Evolutionary conservation across 2,329 filamentous ascomycete genomes (phyloP), one percentile per base, ranked within the genome.

Genomic region (Ilyonectria robusta): DNA sequence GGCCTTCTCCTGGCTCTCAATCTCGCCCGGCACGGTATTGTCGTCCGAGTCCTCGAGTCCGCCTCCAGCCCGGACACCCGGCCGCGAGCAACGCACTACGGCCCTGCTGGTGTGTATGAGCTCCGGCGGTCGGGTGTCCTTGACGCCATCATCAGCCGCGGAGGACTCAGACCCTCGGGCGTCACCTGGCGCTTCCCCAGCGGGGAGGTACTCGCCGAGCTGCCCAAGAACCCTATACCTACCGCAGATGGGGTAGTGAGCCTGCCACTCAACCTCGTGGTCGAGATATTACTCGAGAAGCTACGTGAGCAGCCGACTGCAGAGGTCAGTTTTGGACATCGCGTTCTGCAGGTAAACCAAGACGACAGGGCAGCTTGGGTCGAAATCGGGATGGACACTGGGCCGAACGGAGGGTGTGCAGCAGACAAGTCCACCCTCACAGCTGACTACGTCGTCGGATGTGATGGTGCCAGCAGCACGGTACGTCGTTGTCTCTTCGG

Each of bases 1-100:
- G 85, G 85, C 19, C 80, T 87, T 2, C 78, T 86, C 8, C 81
- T 85, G n/a, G 83, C 81, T 15, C 80, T 89, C 3, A 81, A 89
- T 2, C 83, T 90, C 7, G 82, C 86, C 21, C 84, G 85, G 70
- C 82, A 85, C 59, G 82, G 83, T 50, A 87, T 90, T 66, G 78
- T 82, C 33, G 84, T 87, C 48, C 84, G 84, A 26, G 81, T 90
- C 23, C 80, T 91, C 59, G 89, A 92, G 72, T 85, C 85, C 3
- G 83, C 85, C 2, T 76, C 82, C 29, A 80, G 85, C 60, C 82
- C 91, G 51, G 87, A 90, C 79, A 81, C 85, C 64, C 87, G 88
- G 64, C 89, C 89, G 0, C 87, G 89, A 31, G 89, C 89, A 15
- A 87, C 89, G 3, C 88, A 91, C 77, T 91, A 91, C 75, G 87